These are phyloP conservation scores for Podila minutissima DNA, from an alignment of 192 early-diverging fungal species.

Conservation along the genomic window DNA sequence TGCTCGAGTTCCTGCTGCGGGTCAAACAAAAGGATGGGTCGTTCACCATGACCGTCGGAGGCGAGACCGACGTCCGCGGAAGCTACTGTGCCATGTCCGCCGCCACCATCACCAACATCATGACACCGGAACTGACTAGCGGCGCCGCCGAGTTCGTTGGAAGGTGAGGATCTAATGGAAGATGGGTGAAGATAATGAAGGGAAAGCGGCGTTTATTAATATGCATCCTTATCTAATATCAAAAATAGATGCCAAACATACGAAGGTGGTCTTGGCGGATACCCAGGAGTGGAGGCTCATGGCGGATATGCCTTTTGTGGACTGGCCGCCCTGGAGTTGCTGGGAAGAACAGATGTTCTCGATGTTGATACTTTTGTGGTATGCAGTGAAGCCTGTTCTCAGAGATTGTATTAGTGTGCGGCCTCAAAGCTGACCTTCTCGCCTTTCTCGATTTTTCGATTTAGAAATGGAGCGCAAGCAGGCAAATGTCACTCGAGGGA, in stretches of 20 bases:
- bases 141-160: slow-evolving; percentile 65
- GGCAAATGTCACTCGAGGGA: slow-evolving; percentile 93
- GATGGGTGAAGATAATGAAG: too few relatives aligned
- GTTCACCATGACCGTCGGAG: slow-evolving; percentile 90
- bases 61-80: slow-evolving; percentile 92
- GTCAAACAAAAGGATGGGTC: slow-evolving; percentile 91
- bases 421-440: too few relatives aligned
- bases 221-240: too few relatives aligned
- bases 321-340: slow-evolving; percentile 84
- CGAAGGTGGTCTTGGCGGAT: slow-evolving; percentile 91
- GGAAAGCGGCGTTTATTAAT: too few relatives aligned
- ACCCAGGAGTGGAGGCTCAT: slow-evolving; percentile 90
- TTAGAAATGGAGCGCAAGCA: slow-evolving; percentile 74
- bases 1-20: slow-evolving; percentile 80
- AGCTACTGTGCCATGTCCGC: slow-evolving; percentile 87
- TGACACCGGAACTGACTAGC: slow-evolving; percentile 79
- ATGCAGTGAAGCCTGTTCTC: slow-evolving; percentile 13
- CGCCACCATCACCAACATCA: slow-evolving; percentile 82
- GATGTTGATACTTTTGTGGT: slow-evolving; percentile 69
- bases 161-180: slow-evolving; percentile 1
- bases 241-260: slow-evolving; percentile 78
- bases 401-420: not conserved
- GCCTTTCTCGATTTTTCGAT: not conserved
- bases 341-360: slow-evolving; percentile 72
- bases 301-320: slow-evolving; percentile 97